Conservation (phyloP, 2,329 filamentous ascomycete genomes). For the Alternaria metachromatica region DNA sequence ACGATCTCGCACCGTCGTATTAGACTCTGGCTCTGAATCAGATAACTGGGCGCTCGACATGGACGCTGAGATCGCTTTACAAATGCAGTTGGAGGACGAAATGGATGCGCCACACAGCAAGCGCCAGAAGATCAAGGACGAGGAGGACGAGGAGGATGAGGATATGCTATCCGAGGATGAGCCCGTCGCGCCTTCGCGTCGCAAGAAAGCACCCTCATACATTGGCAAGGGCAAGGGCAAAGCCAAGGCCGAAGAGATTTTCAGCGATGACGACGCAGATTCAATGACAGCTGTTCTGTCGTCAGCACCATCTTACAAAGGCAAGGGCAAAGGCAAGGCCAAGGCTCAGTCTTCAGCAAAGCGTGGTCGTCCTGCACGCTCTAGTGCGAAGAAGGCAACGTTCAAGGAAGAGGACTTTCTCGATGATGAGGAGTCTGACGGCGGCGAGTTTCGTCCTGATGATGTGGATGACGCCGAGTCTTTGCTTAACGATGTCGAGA, state of each 20-base stretch:
- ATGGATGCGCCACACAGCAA: constrained; percentile 50
- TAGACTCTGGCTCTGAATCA: constrained; percentile 39
- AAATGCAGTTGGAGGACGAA: constrained; percentile 64
- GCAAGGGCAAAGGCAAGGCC: constrained; percentile 36
- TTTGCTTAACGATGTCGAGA: constrained; percentile 23
- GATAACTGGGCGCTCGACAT: constrained; percentile 46
- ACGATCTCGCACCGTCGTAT: constrained; percentile 27
- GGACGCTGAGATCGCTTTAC: constrained; percentile 63
- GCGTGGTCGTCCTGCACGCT: constrained; percentile 28
- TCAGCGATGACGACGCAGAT: constrained; percentile 13
- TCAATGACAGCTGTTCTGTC: constrained; percentile 6
- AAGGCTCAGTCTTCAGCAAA: constrained; percentile 8
- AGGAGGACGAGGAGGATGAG: constrained; percentile 34
- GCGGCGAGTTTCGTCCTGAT: constrained; percentile 37
- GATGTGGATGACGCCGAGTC: constrained; percentile 34
- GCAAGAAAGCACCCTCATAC: constrained; percentile 13
- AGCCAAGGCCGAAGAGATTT: constrained; percentile 12
- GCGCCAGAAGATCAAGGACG: constrained; percentile 41
- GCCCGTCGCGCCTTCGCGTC: constrained; percentile 13
- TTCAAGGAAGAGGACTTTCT: constrained; percentile 25
- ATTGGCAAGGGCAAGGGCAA: constrained; percentile 29
- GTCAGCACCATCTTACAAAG: constrained; percentile 21
- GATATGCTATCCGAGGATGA: constrained; percentile 33
- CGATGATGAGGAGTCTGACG: constrained; percentile 32
- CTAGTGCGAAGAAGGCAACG: constrained; percentile 23